Conservation (phyloP, 257 asterid species). For the Handroanthus guayacan region DNA sequence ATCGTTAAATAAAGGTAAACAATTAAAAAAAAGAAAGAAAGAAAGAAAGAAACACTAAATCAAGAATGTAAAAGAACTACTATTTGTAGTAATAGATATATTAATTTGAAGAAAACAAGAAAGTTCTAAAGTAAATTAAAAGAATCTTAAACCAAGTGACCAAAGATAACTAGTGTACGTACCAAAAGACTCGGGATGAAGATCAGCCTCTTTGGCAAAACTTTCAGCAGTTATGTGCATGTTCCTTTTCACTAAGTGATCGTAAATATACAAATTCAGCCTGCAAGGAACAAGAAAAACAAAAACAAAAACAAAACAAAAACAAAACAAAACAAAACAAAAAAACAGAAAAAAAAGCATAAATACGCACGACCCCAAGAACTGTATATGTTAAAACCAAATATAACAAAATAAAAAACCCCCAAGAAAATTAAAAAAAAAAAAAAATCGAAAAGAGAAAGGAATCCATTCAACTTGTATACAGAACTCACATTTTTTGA, state of each 20-base stretch:
- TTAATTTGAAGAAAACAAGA: not conserved
- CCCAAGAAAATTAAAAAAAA: not conserved
- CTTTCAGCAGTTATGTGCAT: conserved; percentile 42
- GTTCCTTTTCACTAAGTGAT: conserved; percentile 47
- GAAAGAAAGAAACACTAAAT: not conserved
- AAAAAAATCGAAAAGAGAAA: not conserved
- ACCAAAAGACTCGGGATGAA: conserved; percentile 42
- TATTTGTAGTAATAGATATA: conserved; percentile 17
- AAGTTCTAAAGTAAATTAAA: not conserved
- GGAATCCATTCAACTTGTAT: not conserved
- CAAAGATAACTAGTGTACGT: conserved; percentile 6
- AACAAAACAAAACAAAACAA: not conserved
- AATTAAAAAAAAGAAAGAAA: too few relatives aligned
- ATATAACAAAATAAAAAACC: not conserved
- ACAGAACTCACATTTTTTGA: conserved; percentile 45
- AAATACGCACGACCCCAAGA: not conserved
- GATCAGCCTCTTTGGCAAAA: conserved; percentile 44
- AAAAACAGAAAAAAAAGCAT: not conserved
- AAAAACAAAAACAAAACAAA: too few relatives aligned
- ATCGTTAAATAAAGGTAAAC: not conserved
- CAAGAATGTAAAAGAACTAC: not conserved
- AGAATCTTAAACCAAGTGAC: not conserved
- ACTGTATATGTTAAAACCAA: not conserved
- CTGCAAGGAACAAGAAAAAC: conserved; percentile 13
- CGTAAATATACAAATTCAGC: conserved; percentile 49